Percentiles rank a stretch among this genome's conserved stretches.
Conservation (phyloP, 352 stramenopile species). For the Pythium folliculosum region DNA sequence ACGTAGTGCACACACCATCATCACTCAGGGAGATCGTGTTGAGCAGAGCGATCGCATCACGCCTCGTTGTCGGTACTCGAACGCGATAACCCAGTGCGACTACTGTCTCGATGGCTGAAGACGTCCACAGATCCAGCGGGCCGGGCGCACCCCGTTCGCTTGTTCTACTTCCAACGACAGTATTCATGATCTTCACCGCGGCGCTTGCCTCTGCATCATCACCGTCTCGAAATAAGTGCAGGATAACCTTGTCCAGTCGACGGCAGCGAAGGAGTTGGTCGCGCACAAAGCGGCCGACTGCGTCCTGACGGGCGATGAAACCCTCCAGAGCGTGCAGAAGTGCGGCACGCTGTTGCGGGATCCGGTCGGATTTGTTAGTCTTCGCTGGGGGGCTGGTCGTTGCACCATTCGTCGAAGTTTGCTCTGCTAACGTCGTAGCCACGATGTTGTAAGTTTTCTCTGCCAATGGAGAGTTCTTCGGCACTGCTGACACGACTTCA, state of each 20-base stretch:
- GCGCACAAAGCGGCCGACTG: conserved; percentile 13
- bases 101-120: conserved; percentile 13
- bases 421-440: conserved; percentile 8
- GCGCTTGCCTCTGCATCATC: conserved; percentile 6
- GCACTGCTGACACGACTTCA: conserved; percentile 1
- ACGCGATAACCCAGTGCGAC: conserved; percentile 23
- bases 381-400: not conserved
- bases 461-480: conserved; percentile 19
- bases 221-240: conserved; percentile 9
- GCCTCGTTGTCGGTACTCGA: not conserved
- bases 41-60: conserved; percentile 25
- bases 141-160: not conserved
- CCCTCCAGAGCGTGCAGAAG: conserved; percentile 6
- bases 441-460: conserved; percentile 12
- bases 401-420: not conserved
- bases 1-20: not conserved
- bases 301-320: conserved; percentile 6
- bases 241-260: conserved; percentile 12
- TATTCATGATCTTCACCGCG: conserved; percentile 20
- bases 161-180: not conserved
- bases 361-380: not conserved
- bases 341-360: not conserved
- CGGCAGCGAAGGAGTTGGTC: conserved; percentile 17
- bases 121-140: conserved; percentile 1
- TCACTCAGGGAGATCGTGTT: conserved; percentile 4